Conservation (phyloP, 371 early-diverging fungal species). For the Mucor irregularis region DNA sequence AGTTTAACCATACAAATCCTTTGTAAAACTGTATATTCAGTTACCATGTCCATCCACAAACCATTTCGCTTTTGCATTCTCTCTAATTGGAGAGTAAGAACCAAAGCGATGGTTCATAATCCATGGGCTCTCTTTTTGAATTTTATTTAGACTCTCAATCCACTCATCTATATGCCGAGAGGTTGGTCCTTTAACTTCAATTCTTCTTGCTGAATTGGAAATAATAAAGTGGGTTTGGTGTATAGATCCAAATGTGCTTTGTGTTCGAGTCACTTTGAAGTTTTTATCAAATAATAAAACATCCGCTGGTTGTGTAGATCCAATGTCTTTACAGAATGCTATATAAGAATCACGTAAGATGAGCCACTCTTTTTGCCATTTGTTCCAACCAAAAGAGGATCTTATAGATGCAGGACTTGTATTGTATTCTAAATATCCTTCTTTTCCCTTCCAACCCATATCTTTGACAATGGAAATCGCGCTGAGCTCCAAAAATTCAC, state of each 20-base stretch:
- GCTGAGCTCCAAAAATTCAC: conserved; percentile 78
- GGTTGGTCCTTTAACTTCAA: conserved; percentile 70
- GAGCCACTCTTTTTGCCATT: conserved; percentile 72
- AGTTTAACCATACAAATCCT: background rate
- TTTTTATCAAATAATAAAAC: conserved; percentile 71
- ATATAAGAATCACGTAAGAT: conserved; percentile 56
- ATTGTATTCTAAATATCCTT: conserved; percentile 68
- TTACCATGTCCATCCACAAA: conserved; percentile 77
- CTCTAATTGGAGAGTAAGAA: conserved; percentile 80
- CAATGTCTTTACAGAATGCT: conserved; percentile 54
- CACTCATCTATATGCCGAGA: conserved; percentile 64
- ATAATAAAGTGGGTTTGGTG: conserved; percentile 46
- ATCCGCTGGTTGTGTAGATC: conserved; percentile 56
- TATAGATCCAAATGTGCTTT: conserved; percentile 26
- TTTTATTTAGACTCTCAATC: conserved; percentile 53
- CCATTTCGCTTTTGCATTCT: conserved; percentile 66
- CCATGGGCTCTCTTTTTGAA: conserved; percentile 71
- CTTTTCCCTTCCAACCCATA: conserved; percentile 88
- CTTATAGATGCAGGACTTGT: conserved; percentile 23
- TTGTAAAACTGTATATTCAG: background rate
- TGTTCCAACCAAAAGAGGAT: conserved; percentile 22
- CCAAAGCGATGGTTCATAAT: conserved; percentile 64
- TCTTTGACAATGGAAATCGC: conserved; percentile 68
- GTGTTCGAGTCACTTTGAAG: conserved; percentile 42
- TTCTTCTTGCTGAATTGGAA: conserved; percentile 54